phyloP scores from a whole-genome alignment of 2,329 filamentous ascomycete species.

The Fusarium verrucosum region DNA sequence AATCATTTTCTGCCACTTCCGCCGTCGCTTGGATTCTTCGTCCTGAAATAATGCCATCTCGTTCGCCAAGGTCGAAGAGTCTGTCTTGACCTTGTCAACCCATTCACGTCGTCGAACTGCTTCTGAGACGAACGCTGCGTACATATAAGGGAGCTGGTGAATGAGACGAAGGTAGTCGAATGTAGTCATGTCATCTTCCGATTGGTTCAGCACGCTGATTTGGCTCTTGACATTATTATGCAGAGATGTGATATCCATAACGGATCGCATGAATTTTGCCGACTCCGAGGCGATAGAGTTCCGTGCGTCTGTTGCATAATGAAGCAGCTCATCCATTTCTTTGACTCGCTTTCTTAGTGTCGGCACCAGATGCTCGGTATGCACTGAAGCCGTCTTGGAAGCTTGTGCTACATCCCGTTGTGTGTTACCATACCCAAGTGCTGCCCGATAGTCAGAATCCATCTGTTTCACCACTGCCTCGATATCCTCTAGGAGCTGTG shows the following conservation, averaged over 20 bases:
- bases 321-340: constrained; percentile 70
- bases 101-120: constrained; percentile 88
- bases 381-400: constrained; percentile 70
- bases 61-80: constrained; percentile 87
- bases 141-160: constrained; percentile 85
- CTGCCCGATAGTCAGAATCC: constrained; percentile 82
- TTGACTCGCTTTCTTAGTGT: constrained; percentile 63
- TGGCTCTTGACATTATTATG: constrained; percentile 77
- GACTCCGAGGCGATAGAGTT: constrained; percentile 73
- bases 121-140: constrained; percentile 88
- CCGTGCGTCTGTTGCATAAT: constrained; percentile 69
- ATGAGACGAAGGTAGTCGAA: constrained; percentile 85
- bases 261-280: constrained; percentile 79
- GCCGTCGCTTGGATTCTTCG: constrained; percentile 87
- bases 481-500: constrained; percentile 81
- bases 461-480: constrained; percentile 88
- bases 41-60: constrained; percentile 93
- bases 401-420: constrained; percentile 68
- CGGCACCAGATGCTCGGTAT: constrained; percentile 70
- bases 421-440: constrained; percentile 73
- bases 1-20: constrained; percentile 89
- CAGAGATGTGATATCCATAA: constrained; percentile 80
- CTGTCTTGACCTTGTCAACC: constrained; percentile 87
- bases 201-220: constrained; percentile 75
- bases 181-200: constrained; percentile 78